These are phyloP conservation scores for Ananas comosus DNA, from an alignment of 176 grass and related monocot species.

Conservation along the genomic window DNA sequence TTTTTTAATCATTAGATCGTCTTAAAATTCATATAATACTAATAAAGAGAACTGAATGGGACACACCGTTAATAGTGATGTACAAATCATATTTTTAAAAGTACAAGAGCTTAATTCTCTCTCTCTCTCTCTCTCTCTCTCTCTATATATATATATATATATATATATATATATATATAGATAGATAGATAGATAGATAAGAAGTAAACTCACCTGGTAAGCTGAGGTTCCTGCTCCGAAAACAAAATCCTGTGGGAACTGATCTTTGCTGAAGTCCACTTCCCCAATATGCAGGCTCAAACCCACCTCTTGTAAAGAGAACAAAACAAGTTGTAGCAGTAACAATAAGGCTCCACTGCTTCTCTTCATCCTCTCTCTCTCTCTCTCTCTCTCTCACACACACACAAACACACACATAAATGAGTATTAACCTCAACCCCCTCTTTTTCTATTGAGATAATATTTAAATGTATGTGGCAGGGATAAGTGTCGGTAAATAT, in stretches of 20 bases:
- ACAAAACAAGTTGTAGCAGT: neutral
- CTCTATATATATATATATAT: no score
- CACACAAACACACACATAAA: no score
- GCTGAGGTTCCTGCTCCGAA: slow-evolving; percentile 14
- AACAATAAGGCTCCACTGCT: neutral
- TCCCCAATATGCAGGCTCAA: neutral
- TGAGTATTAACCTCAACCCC: neutral
- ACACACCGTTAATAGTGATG: no score
- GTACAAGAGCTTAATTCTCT: no score
- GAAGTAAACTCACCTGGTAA: neutral
- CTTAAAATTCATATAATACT: no score
- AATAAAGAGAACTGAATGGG: no score
- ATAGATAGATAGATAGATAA: neutral
- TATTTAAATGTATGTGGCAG: no score
- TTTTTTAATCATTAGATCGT: no score
- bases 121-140: neutral
- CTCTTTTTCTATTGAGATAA: neutral
- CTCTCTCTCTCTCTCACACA: slow-evolving; percentile 2
- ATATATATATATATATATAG: no score
- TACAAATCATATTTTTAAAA: no score
- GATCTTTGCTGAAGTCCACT: neutral
- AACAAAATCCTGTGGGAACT: neutral
- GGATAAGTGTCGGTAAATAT: no score
- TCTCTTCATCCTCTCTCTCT: neutral
- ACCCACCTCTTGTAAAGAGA: neutral